A percentile compares a stretch with the other conserved stretches of the same genome.
These are phyloP conservation scores for Inosperma sp. DNA, from an alignment of 768 basidiomycete species.

Conservation along the genomic window DNA sequence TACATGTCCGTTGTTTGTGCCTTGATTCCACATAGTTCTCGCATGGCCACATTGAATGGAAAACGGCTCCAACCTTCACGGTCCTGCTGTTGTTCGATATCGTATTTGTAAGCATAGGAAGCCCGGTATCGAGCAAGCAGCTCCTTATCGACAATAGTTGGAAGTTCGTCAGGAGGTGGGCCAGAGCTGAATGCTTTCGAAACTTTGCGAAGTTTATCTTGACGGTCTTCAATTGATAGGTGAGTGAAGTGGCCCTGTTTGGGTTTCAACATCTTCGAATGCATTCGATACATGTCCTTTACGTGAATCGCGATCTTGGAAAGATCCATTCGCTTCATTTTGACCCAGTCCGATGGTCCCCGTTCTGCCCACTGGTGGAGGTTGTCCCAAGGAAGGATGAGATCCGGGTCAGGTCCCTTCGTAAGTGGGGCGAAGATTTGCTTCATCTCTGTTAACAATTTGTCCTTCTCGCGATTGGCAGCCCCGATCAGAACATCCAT, in stretches of 20 bases:
- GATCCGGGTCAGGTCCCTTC: conserved; percentile 23
- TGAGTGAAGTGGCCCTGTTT: conserved; percentile 26
- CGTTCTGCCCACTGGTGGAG: conserved; percentile 16
- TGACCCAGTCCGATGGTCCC: conserved; percentile 4
- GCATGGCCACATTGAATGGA: conserved; percentile 48
- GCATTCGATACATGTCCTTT: conserved; percentile 9
- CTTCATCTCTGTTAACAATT: conserved; percentile 26
- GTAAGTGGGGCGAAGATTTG: conserved; percentile 19
- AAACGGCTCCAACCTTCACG: conserved; percentile 31
- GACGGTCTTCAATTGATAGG: conserved; percentile 42
- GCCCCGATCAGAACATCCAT: conserved; percentile 37
- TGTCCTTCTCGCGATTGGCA: conserved; percentile 22
- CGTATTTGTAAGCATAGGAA: conserved; percentile 51
- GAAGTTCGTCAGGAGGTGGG: conserved; percentile 23
- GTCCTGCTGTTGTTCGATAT: conserved; percentile 20
- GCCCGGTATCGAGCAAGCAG: conserved; percentile 39
- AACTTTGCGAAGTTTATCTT: conserved; percentile 44
- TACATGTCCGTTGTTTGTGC: conserved; percentile 23
- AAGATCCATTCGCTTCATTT: conserved; percentile 16
- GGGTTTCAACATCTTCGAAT: conserved; percentile 2
- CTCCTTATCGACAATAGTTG: conserved; percentile 25
- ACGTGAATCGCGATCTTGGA: conserved; percentile 19
- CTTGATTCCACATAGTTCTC: conserved; percentile 52
- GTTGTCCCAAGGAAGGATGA: conserved; percentile 24
- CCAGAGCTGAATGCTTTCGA: conserved; percentile 39